A percentile compares a stretch with the other conserved stretches of the same genome.
Conservation (phyloP, 768 basidiomycete genomes). For the Chalciporus piperatus region DNA sequence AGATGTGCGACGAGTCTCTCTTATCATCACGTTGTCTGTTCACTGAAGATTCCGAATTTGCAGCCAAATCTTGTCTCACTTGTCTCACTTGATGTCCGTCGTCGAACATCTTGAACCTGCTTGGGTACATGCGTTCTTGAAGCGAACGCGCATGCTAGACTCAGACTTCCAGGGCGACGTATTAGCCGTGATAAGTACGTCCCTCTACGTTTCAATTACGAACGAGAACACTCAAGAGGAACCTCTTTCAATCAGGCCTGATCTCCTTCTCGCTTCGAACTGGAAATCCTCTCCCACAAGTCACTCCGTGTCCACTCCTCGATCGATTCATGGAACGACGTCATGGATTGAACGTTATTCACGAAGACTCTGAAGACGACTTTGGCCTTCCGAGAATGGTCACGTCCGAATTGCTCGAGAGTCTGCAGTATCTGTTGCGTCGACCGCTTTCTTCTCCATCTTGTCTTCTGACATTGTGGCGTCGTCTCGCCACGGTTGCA, state of each 20-base stretch:
- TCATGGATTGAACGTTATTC: constrained; percentile 65
- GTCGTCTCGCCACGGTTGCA: too few relatives aligned
- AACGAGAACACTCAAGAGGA: neutral
- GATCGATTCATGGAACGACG: constrained; percentile 45
- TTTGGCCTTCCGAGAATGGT: constrained; percentile 70
- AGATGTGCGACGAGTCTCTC: constrained; percentile 46
- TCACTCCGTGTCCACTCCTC: constrained; percentile 72
- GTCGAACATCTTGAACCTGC: constrained; percentile 68
- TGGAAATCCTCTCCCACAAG: constrained; percentile 76
- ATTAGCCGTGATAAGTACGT: constrained; percentile 74
- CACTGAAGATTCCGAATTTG: constrained; percentile 5
- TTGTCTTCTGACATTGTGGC: neutral
- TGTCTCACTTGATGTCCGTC: constrained; percentile 74
- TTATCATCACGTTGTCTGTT: neutral
- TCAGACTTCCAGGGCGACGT: constrained; percentile 83
- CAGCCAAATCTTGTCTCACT: constrained; percentile 65
- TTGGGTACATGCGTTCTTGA: constrained; percentile 76
- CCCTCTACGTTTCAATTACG: neutral
- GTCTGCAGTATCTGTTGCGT: constrained; percentile 79
- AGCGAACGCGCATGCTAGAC: constrained; percentile 71
- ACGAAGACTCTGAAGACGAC: constrained; percentile 69
- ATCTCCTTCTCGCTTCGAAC: constrained; percentile 73
- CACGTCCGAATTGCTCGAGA: constrained; percentile 68
- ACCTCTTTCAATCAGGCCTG: constrained; percentile 47
- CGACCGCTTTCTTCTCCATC: constrained; percentile 2